Base-by-base conservation (phyloP, 305 asterid genomes). In the Solanum hybrid region DNA sequence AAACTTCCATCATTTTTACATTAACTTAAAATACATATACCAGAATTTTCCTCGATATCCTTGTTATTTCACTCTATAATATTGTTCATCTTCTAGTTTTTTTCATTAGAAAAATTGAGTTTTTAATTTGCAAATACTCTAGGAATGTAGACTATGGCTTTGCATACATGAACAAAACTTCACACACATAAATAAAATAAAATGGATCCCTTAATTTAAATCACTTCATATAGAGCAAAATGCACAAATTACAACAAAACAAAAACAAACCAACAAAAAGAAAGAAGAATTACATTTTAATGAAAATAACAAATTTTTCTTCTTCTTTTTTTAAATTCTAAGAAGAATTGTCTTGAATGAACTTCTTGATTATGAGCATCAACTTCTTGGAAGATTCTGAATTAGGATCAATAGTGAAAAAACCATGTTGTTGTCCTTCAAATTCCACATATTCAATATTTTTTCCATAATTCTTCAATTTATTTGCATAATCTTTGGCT, bases 391-490 rank as follows among this genome's bases (percentile, higher is more conserved):
- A 71, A 88, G 95, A 92, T 29, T 91, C 60, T 66, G 98, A 93
- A 79, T 93, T 85, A 29, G 98, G 98, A 89, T 92, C 1, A 12
- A 94, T 89, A 84, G 98, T 93, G 92, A 95, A 96, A 91, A 96
- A 96, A 20, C 98, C 96, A 92, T 96, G 98, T 79, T 95, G 96
- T 46, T 96, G 95, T 69, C 97, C 98, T 93, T 96, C 96, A 92
- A 96, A 95, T 91, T 95, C 98, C 73, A 90, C 95, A 90, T 94
- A 96, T 60, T 94, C 95, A 56, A 94, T 90, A 27, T 91, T 93
- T 88, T 94, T 94, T 5, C 96, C 96, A 94, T 93, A 94, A 1
- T 71, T 56, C 79, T 93, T 93, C 71, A 96, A 88, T 85, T 87
- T 94, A 11, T 90, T 87, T 69, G 94, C 94, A 82, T 93, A 95